phyloP scores from a whole-genome alignment of 306 rosid genomes.

The Pyrus pyrifolia region DNA sequence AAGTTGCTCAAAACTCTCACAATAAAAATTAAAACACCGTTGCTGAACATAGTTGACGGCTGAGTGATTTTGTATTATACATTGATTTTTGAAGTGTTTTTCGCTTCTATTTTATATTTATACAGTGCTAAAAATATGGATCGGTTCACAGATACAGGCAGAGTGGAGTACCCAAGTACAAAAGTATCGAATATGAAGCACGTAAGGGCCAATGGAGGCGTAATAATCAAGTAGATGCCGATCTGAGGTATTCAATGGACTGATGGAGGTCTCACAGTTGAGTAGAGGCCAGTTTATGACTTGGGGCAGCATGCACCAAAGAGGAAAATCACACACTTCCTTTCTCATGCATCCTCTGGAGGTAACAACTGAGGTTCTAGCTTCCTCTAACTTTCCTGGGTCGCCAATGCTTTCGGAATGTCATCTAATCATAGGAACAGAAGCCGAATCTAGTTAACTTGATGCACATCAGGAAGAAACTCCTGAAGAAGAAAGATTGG shows the following conservation, averaged over 20 bases:
- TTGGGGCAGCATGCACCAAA: background rate
- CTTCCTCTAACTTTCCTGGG: background rate
- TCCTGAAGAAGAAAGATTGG: background rate
- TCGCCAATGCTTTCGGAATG: background rate
- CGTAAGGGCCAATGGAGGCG: background rate
- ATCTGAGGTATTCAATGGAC: background rate
- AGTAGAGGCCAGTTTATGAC: background rate
- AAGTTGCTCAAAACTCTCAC: no score
- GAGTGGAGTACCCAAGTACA: background rate
- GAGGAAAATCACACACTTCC: background rate
- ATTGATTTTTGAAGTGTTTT: background rate
- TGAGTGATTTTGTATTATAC: background rate
- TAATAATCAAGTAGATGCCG: background rate
- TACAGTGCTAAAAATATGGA: background rate
- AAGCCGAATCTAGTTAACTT: background rate
- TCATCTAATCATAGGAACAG: background rate
- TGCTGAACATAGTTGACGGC: background rate
- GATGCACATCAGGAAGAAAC: background rate
- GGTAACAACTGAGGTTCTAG: background rate
- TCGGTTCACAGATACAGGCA: no score
- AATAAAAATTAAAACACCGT: no score
- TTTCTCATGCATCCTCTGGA: background rate
- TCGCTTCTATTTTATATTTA: background rate
- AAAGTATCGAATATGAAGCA: background rate
- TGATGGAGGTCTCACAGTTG: background rate